phyloP scores from a whole-genome alignment of 2,329 filamentous ascomycete genomes.

The Neocatenulostroma microsporum region DNA sequence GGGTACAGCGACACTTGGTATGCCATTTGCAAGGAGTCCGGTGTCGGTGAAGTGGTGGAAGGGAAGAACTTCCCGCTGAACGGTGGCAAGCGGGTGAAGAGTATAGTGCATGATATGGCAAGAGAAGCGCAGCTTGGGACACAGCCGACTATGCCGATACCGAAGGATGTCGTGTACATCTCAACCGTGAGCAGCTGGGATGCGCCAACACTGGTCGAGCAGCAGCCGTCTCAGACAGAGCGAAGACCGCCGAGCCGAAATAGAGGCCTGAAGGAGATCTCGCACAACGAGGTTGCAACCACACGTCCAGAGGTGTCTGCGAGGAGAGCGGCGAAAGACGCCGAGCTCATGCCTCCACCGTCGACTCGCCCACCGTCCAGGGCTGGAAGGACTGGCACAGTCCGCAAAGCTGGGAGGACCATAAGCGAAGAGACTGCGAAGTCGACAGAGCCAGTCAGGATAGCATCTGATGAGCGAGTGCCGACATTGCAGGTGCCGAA shows the following conservation, averaged over 20 bases:
- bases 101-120: slow-evolving; percentile 44
- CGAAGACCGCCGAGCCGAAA: slow-evolving; percentile 32
- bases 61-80: slow-evolving; percentile 41
- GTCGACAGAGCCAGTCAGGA: slow-evolving; percentile 18
- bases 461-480: slow-evolving; percentile 17
- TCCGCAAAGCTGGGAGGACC: slow-evolving; percentile 24
- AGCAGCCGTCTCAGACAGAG: slow-evolving; percentile 21
- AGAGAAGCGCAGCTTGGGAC: slow-evolving; percentile 42
- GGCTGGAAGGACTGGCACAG: slow-evolving; percentile 19
- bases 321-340: slow-evolving; percentile 20
- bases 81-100: slow-evolving; percentile 41
- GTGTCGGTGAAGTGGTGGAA: slow-evolving; percentile 42
- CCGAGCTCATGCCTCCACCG: slow-evolving; percentile 29
- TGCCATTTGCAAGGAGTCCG: slow-evolving; percentile 42
- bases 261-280: slow-evolving; percentile 37
- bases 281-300: slow-evolving; percentile 35
- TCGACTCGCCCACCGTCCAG: slow-evolving; percentile 22
- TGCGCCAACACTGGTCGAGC: slow-evolving; percentile 32
- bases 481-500: slow-evolving; percentile 17
- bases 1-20: slow-evolving; percentile 47
- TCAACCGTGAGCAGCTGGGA: slow-evolving; percentile 30
- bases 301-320: slow-evolving; percentile 11
- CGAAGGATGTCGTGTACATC: slow-evolving; percentile 41
- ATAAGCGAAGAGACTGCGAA: slow-evolving; percentile 29
- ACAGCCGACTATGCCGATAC: slow-evolving; percentile 43